Percentiles rank a stretch among this genome's conserved stretches.
These are phyloP conservation scores for Hypsizygus ulmarius DNA, from an alignment of 1,284 basidiomycete genomes.

Conservation along the genomic window DNA sequence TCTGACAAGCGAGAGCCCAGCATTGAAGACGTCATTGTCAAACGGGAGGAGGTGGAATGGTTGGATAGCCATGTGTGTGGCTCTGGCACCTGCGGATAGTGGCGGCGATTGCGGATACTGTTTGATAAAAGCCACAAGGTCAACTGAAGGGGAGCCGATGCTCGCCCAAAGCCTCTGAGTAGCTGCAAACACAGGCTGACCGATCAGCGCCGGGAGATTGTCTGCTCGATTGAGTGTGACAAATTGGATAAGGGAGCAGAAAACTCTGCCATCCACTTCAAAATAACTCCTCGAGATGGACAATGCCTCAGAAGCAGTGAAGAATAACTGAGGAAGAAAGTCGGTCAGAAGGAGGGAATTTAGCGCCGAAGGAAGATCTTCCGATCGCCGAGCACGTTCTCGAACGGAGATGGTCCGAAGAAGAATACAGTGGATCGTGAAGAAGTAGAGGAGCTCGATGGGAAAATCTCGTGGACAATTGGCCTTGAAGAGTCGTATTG, in stretches of 20 bases:
- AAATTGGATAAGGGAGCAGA: constrained; percentile 39
- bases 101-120: constrained; percentile 10
- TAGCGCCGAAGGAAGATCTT: constrained; percentile 30
- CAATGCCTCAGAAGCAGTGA: constrained; percentile 27
- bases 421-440: constrained; percentile 38
- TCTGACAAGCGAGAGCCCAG: constrained; percentile 39
- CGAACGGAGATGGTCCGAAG: constrained; percentile 41
- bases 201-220: constrained; percentile 30
- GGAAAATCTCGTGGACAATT: constrained; percentile 2
- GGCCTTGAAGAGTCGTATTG: neutral
- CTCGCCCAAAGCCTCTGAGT: constrained; percentile 29
- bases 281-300: constrained; percentile 24
- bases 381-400: constrained; percentile 39
- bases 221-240: constrained; percentile 24
- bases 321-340: constrained; percentile 42
- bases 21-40: constrained; percentile 47
- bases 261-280: constrained; percentile 55
- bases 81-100: constrained; percentile 14
- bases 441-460: constrained; percentile 26
- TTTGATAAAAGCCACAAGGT: constrained; percentile 25
- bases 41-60: constrained; percentile 46
- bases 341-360: constrained; percentile 24
- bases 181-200: constrained; percentile 23
- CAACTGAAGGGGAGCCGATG: constrained; percentile 18
- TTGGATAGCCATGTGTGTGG: neutral